Conservation (phyloP, 2,329 filamentous ascomycete genomes). For the Ampelomyces quisqualis region DNA sequence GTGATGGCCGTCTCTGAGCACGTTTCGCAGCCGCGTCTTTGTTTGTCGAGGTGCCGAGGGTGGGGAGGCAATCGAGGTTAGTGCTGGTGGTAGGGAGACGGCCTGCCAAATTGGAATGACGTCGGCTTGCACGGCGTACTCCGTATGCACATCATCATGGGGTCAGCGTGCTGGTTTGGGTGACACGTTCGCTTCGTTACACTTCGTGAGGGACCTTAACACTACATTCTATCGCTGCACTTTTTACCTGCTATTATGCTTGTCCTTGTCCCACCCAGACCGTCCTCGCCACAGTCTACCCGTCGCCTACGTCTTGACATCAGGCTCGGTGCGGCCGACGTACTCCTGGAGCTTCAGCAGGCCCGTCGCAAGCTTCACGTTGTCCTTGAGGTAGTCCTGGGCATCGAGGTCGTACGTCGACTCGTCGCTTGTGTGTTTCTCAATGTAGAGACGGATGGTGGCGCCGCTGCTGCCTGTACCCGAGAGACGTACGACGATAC, state of each 20-base stretch:
- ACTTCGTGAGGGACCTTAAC: slow-evolving; percentile 1
- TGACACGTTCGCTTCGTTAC: neutral
- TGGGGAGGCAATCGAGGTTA: slow-evolving; percentile 7
- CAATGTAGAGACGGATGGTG: slow-evolving; percentile 94
- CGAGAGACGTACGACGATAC: slow-evolving; percentile 91
- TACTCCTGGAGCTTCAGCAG: slow-evolving; percentile 93
- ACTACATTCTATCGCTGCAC: neutral
- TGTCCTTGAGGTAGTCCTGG: slow-evolving; percentile 90
- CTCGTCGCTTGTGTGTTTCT: slow-evolving; percentile 86
- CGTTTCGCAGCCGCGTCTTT: neutral
- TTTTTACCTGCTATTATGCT: neutral
- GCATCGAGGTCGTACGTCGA: slow-evolving; percentile 78
- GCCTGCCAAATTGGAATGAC: slow-evolving; percentile 19
- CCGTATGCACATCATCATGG: neutral
- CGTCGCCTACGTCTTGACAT: slow-evolving; percentile 80
- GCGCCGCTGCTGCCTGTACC: slow-evolving; percentile 94
- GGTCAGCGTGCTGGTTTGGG: neutral
- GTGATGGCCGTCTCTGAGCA: neutral
- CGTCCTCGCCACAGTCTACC: neutral
- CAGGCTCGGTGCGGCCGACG: slow-evolving; percentile 86
- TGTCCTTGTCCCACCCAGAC: slow-evolving; percentile 5
- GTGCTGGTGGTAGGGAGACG: slow-evolving; percentile 15
- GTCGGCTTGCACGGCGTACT: too few species aligned
- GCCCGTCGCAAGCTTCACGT: slow-evolving; percentile 80
- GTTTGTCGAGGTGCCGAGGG: slow-evolving; percentile 1